These are phyloP conservation scores for Spizellomyces sp. DNA, from an alignment of 192 early-diverging fungal species.

Conservation along the genomic window DNA sequence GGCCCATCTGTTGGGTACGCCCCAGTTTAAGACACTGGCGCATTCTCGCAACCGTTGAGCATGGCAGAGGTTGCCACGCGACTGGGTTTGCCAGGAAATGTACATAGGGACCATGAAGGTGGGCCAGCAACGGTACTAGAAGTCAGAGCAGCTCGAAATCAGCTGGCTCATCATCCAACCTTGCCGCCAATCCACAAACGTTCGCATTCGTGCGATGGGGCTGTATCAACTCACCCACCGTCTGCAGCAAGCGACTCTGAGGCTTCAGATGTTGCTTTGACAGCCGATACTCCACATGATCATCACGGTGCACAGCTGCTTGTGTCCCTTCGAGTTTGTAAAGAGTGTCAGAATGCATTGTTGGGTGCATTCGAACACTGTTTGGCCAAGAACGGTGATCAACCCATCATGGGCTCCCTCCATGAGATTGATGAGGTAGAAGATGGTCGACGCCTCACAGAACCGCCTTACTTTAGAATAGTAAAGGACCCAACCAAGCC, in stretches of 20 bases:
- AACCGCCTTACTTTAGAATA: conserved; percentile 51
- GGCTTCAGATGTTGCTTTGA: too few species aligned
- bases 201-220: background rate
- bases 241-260: background rate
- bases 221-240: background rate
- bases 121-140: background rate
- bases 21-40: too few species aligned
- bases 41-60: too few species aligned
- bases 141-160: background rate
- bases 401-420: conserved; percentile 36
- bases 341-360: conserved; percentile 47
- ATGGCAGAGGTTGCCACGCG: background rate
- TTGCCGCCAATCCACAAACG: conserved; percentile 30
- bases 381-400: conserved; percentile 21
- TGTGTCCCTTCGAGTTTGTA: conserved; percentile 51
- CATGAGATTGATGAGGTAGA: conserved; percentile 52
- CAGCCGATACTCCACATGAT: conserved; percentile 6
- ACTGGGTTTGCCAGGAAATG: background rate
- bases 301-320: conserved; percentile 25
- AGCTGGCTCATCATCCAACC: background rate
- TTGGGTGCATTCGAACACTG: conserved; percentile 56
- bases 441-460: conserved; percentile 35
- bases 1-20: too few species aligned
- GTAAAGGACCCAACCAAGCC: conserved; percentile 49
- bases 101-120: background rate